Evolutionary conservation across 495 filamentous ascomycete species (phyloP).

Genomic region (Xylaria nigripes): DNA sequence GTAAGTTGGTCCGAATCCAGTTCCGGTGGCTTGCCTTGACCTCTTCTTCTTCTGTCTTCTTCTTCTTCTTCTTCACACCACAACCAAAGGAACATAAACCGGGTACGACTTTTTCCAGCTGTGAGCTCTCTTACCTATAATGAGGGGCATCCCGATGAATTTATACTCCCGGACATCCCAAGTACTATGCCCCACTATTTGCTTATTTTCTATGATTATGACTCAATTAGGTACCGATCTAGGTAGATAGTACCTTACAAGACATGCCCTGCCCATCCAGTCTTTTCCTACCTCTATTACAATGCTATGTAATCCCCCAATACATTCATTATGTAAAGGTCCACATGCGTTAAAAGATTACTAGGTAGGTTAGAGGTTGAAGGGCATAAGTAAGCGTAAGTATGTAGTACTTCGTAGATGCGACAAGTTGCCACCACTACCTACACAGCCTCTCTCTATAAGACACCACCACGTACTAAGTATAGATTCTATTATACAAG

Average conservation of each 20-base stretch:
- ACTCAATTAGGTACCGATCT: conserved; percentile 4
- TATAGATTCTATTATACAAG: conserved; percentile 9
- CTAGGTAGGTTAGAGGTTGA: neutral
- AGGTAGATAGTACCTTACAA: no score
- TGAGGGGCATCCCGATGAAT: conserved; percentile 4
- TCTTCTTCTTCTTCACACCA: conserved; percentile 7
- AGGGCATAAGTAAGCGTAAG: no score
- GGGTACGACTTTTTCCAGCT: neutral
- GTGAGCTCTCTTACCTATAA: neutral
- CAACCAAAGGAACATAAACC: neutral
- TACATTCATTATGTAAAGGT: neutral
- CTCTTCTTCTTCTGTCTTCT: no score
- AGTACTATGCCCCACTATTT: conserved; percentile 5
- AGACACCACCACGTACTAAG: conserved; percentile 10
- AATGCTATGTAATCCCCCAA: neutral
- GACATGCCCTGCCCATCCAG: neutral
- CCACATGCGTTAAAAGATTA: neutral
- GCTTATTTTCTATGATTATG: neutral
- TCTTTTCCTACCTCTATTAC: neutral
- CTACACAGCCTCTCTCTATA: neutral
- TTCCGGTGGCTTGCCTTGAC: no score
- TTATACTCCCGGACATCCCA: conserved; percentile 4
- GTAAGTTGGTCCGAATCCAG: neutral
- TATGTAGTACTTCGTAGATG: neutral
- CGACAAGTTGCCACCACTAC: neutral